A percentile compares a stretch with the other conserved stretches of the same genome.
phyloP scores from a whole-genome alignment of 2,329 filamentous ascomycete genomes.

The Aspergillus pseudonomiae region DNA sequence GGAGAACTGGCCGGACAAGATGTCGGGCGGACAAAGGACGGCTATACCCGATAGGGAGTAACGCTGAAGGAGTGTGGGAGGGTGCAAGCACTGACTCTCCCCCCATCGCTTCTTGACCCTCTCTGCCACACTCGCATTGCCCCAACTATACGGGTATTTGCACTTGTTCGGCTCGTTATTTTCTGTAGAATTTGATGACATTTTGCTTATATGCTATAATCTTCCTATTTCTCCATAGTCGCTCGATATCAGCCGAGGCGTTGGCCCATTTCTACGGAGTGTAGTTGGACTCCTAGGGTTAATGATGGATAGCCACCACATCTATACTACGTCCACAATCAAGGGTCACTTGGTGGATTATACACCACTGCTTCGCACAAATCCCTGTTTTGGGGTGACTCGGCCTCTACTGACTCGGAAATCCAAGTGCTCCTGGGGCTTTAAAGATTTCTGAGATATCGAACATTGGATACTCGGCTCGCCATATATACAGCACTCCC shows the following conservation, averaged over 20 bases:
- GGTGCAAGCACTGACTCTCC: not conserved
- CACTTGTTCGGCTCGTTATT: constrained; percentile 64
- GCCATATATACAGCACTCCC: not conserved
- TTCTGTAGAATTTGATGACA: constrained; percentile 40
- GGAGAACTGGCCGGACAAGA: constrained; percentile 33
- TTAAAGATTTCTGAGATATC: not conserved
- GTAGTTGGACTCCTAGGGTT: constrained; percentile 2
- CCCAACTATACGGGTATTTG: constrained; percentile 59
- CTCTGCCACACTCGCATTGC: constrained; percentile 8
- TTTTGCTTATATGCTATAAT: not conserved
- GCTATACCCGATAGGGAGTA: constrained; percentile 36
- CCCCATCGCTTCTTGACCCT: constrained; percentile 25
- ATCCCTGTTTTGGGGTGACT: not conserved
- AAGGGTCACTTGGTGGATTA: not conserved
- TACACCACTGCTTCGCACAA: not conserved
- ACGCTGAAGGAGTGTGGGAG: constrained; percentile 1
- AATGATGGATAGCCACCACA: not conserved
- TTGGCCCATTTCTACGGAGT: not conserved
- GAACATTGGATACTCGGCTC: not conserved
- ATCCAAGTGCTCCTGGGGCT: not conserved
- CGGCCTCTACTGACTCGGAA: not conserved
- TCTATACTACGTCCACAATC: not conserved
- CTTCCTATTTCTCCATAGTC: not conserved
- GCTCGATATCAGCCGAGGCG: not conserved
- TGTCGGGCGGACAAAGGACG: constrained; percentile 20